A percentile compares a stretch with the other conserved stretches of the same genome.
These are phyloP conservation scores for Mortierella sp. DNA, from an alignment of 371 early-diverging fungal genomes.

Conservation along the genomic window DNA sequence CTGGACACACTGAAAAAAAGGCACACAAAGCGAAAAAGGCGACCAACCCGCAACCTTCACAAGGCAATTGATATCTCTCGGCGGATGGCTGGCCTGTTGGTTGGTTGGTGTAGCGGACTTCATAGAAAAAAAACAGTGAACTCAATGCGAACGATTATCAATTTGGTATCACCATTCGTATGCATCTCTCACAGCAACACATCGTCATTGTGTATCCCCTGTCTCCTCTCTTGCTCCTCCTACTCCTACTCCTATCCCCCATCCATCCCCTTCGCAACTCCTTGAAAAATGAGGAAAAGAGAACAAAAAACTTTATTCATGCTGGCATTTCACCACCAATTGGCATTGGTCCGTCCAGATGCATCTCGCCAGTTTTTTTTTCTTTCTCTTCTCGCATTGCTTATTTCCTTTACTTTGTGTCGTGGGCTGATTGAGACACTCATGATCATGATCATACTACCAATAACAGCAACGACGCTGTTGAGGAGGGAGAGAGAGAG, in stretches of 20 bases:
- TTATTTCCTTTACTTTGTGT: too few species aligned
- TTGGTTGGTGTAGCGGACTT: not conserved
- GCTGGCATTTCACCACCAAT: not conserved
- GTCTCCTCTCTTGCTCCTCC: not conserved
- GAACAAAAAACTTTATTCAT: not conserved
- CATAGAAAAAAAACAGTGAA: not conserved
- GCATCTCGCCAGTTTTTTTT: not conserved
- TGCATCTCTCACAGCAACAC: not conserved
- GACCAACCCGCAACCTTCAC: not conserved
- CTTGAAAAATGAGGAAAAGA: not conserved
- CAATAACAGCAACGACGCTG: not conserved
- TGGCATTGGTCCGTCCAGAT: not conserved
- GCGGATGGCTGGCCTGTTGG: not conserved
- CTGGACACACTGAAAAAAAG: not conserved
- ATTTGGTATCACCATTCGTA: not conserved
- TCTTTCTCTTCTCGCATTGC: not conserved
- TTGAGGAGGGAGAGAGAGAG: not conserved
- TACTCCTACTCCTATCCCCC: not conserved
- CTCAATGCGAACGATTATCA: constrained; percentile 1
- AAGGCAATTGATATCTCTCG: too few species aligned
- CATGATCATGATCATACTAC: constrained; percentile 9
- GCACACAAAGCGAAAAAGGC: not conserved
- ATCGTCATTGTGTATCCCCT: not conserved
- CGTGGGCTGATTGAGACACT: not conserved
- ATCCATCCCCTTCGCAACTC: not conserved